phyloP scores from a whole-genome alignment of 2,329 filamentous ascomycete species.

The Amauroascus verrucosus region DNA sequence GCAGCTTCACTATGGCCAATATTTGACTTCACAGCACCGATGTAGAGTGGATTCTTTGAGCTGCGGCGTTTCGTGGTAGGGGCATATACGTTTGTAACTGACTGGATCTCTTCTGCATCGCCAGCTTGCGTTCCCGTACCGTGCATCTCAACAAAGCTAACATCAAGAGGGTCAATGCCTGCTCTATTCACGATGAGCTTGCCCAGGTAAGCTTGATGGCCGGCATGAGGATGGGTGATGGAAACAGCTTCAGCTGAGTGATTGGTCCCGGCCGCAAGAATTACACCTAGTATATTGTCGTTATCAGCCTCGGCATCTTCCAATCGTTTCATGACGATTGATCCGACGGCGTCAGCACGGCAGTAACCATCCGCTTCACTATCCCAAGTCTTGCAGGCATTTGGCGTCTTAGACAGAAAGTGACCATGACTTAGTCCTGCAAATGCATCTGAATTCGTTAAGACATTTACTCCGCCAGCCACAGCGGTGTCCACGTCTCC shows the following conservation, averaged over 20 bases:
- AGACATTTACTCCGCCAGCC: slow-evolving; percentile 59
- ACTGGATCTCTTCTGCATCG: slow-evolving; percentile 72
- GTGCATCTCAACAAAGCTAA: slow-evolving; percentile 83
- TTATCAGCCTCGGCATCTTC: slow-evolving; percentile 68
- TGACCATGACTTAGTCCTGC: slow-evolving; percentile 64
- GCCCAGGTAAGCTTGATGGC: slow-evolving; percentile 63
- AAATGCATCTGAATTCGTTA: slow-evolving; percentile 75
- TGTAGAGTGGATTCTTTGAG: slow-evolving; percentile 22
- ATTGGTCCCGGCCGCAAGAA: slow-evolving; percentile 66
- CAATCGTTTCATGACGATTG: slow-evolving; percentile 35
- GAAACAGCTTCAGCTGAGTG: slow-evolving; percentile 72
- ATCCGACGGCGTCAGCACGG: slow-evolving; percentile 64
- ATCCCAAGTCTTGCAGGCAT: slow-evolving; percentile 71
- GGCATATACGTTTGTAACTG: slow-evolving; percentile 56
- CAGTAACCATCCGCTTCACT: slow-evolving; percentile 74
- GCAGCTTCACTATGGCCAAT: slow-evolving; percentile 41
- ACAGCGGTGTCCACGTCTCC: slow-evolving; percentile 73
- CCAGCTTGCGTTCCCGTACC: slow-evolving; percentile 80
- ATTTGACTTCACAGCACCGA: slow-evolving; percentile 20
- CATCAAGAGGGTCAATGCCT: slow-evolving; percentile 62
- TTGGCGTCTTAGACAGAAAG: slow-evolving; percentile 59
- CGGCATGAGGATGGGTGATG: slow-evolving; percentile 73
- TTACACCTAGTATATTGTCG: slow-evolving; percentile 59
- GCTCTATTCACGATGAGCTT: slow-evolving; percentile 60
- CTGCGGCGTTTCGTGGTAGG: slow-evolving; percentile 32